A percentile compares a stretch with the other conserved stretches of the same genome.
These are phyloP conservation scores for Camptophora hylomeconis DNA, from an alignment of 2,329 filamentous ascomycete genomes.

Conservation along the genomic window DNA sequence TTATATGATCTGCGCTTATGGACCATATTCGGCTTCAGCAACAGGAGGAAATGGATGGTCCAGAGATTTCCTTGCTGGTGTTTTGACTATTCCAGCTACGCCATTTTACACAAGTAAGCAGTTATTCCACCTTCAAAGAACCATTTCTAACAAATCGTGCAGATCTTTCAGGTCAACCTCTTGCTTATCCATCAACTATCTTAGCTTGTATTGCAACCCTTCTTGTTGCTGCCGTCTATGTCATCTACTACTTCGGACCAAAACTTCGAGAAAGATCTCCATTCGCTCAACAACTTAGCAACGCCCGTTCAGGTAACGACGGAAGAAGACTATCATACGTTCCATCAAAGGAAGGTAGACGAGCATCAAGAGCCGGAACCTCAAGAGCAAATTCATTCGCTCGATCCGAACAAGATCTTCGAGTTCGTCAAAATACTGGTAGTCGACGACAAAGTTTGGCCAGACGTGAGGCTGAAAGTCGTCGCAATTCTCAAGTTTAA, in stretches of 20 bases:
- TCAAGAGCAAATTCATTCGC: constrained; percentile 27
- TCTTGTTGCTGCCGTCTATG: constrained; percentile 50
- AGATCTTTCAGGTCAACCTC: constrained; percentile 42
- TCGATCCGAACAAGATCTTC: constrained; percentile 26
- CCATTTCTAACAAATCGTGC: constrained; percentile 3
- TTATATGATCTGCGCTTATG: constrained; percentile 54
- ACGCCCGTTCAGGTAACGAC: constrained; percentile 23
- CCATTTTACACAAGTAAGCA: constrained; percentile 33
- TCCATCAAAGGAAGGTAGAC: constrained; percentile 12
- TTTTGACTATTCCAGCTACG: constrained; percentile 47
- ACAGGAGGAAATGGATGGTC: constrained; percentile 56
- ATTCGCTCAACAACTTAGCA: constrained; percentile 51
- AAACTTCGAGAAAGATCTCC: constrained; percentile 46
- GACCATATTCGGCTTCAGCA: constrained; percentile 51
- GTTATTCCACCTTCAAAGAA: constrained; percentile 3
- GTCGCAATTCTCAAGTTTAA: no score
- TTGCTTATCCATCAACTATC: constrained; percentile 51
- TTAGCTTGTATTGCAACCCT: constrained; percentile 49
- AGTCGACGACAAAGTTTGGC: no score
- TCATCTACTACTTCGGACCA: constrained; percentile 55
- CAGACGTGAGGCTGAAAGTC: no score
- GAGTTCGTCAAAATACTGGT: constrained; percentile 23
- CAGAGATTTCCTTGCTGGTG: constrained; percentile 51
- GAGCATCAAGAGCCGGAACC: constrained; percentile 5
- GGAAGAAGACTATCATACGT: constrained; percentile 23